Evolutionary conservation across 2,329 filamentous ascomycete genomes (phyloP), one percentile per base, ranked within the genome.

Genomic region (Setomelanomma holmii): DNA sequence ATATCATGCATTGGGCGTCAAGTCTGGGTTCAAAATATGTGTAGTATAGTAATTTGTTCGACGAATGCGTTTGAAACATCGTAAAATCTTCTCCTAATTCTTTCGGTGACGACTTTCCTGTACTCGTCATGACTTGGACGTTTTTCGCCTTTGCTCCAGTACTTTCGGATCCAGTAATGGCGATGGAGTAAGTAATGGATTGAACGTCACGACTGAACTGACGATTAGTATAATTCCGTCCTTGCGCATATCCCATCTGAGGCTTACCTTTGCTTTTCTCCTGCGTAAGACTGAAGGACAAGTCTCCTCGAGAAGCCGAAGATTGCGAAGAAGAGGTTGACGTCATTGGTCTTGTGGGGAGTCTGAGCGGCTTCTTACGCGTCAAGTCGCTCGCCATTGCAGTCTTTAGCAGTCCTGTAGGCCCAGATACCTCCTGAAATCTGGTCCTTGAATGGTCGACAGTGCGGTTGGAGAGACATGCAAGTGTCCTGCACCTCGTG

Each of bases 101-200:
- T 30, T 8, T 10, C 5, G 5, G 3, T 30, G n/a, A n/a, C n/a
- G n/a, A n/a, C n/a, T n/a, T n/a, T n/a, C n/a, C n/a, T n/a, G n/a
- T n/a, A n/a, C n/a, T n/a, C 10, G 3, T 30, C 27, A 30, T 30
- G 27, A 10, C 14, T 14, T 30, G 27, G 27, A 30, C 14, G 22
- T 41, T 27, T 55, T 56, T 14, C 45, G 51, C 44, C 47, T 63
- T 8, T 49, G 51, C 38, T 62, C 57, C 16, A 58, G 22, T 4
- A 51, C 51, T 19, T 55, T 63, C 1, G 59, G 59, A 6, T 63
- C 61, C 10, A 64, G 48, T 22, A 64, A 45, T 5, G 53, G 44
- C 12, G 59, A 62, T 5, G 61, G 59, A 22, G 59, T 59, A n/a
- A 64, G 55, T 5, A 64, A 27, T 16, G 59, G 59, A 38, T 63